These are phyloP conservation scores for Podospora conica DNA, from an alignment of 495 filamentous ascomycete species.

Conservation along the genomic window DNA sequence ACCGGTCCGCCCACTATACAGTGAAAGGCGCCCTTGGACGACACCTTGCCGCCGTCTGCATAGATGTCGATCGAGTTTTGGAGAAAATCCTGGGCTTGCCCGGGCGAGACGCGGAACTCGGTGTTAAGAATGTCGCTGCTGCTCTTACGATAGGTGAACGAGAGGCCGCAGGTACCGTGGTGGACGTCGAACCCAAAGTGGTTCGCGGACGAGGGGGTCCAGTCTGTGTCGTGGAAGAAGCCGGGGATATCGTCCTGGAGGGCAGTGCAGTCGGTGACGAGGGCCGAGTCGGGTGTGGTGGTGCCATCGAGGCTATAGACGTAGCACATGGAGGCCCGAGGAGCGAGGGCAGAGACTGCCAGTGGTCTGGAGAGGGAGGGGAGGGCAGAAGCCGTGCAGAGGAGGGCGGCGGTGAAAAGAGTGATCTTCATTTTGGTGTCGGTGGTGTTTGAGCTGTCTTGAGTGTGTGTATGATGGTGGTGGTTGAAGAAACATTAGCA, in stretches of 20 bases:
- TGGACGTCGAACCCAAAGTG: neutral
- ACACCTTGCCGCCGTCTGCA: neutral
- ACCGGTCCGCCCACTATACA: neutral
- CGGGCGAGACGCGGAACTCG: neutral
- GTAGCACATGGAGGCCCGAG: neutral
- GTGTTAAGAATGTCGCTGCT: neutral
- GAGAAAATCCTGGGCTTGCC: neutral
- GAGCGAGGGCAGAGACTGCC: neutral
- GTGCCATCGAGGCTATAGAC: neutral
- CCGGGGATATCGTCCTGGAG: neutral
- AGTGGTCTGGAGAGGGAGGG: neutral
- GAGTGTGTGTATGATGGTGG: too few relatives aligned
- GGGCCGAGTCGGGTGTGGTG: neutral
- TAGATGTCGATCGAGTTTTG: neutral
- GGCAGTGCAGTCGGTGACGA: neutral
- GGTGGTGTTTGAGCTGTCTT: neutral
- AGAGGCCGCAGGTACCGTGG: slow-evolving; percentile 4
- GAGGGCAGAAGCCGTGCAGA: neutral
- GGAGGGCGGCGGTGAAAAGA: neutral
- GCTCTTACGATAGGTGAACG: neutral
- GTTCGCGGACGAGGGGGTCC: neutral
- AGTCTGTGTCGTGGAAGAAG: neutral
- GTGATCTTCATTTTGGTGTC: neutral
- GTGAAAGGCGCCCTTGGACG: neutral
- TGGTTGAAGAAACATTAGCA: too few relatives aligned